Evolutionary conservation across 257 asterid genomes (phyloP).

Genomic region (Lavandula angustifolia): DNA sequence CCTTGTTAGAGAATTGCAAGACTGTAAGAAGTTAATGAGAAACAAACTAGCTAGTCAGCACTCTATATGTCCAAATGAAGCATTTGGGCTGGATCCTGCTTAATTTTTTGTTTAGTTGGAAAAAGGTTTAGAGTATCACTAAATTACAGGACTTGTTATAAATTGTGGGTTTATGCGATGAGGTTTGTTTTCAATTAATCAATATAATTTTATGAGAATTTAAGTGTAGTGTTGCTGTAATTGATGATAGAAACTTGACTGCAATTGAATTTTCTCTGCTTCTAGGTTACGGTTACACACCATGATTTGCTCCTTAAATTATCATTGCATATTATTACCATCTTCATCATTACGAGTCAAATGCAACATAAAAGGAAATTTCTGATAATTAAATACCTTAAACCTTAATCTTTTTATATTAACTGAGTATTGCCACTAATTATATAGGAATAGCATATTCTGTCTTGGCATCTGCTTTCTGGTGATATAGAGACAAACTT

Average conservation of each 20-base stretch:
- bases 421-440: neutral
- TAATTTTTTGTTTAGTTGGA: neutral
- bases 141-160: too few relatives aligned
- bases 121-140: too few relatives aligned
- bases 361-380: neutral
- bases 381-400: neutral
- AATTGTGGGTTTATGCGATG: too few relatives aligned
- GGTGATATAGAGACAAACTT: slow-evolving; percentile 33
- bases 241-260: slow-evolving; percentile 17
- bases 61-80: slow-evolving; percentile 1
- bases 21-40: neutral
- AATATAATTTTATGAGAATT: too few relatives aligned
- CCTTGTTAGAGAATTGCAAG: too few relatives aligned
- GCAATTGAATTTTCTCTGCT: slow-evolving; percentile 27
- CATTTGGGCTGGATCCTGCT: neutral
- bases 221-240: slow-evolving; percentile 12
- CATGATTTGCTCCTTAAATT: neutral
- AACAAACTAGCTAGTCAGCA: neutral
- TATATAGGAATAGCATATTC: neutral
- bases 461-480: slow-evolving; percentile 15
- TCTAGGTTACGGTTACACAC: slow-evolving; percentile 34
- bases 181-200: too few relatives aligned
- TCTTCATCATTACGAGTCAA: slow-evolving; percentile 21
- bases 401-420: neutral
- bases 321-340: slow-evolving; percentile 16